A percentile compares a stretch with the other conserved stretches of the same genome.
These are phyloP conservation scores for Alternaria gaisen DNA, from an alignment of 2,329 filamentous ascomycete genomes.

Conservation along the genomic window DNA sequence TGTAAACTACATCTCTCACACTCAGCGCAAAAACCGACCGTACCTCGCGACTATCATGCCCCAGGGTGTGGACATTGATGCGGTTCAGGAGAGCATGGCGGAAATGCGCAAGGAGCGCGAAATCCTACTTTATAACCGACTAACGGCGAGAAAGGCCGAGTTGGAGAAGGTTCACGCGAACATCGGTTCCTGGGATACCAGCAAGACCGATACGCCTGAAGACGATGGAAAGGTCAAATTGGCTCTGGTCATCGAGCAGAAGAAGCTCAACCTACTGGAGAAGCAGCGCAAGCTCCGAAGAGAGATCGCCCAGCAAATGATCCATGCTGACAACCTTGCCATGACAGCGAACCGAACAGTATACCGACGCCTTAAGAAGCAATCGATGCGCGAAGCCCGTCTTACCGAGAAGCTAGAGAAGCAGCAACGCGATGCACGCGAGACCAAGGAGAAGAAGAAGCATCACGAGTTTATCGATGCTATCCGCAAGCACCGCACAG, in stretches of 20 bases:
- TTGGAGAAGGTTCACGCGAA: conserved; percentile 86
- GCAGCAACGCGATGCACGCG: conserved; percentile 94
- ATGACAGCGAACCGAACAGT: conserved; percentile 94
- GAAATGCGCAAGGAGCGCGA: conserved; percentile 85
- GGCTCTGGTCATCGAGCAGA: conserved; percentile 94
- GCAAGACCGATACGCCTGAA: conserved; percentile 71
- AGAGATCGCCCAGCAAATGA: conserved; percentile 88
- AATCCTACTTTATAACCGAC: conserved; percentile 86
- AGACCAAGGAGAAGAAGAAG: conserved; percentile 97
- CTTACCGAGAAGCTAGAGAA: conserved; percentile 99
- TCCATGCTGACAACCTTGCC: conserved; percentile 92
- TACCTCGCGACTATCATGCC: conserved; percentile 90
- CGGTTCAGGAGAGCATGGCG: conserved; percentile 42
- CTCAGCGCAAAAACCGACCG: conserved; percentile 75
- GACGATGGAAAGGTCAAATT: conserved; percentile 82
- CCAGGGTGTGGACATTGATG: conserved; percentile 85
- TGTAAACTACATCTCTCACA: conserved; percentile 84
- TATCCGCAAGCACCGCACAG: conserved; percentile 81
- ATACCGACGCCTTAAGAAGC: conserved; percentile 96
- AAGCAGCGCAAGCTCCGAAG: conserved; percentile 89
- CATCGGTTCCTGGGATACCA: conserved; percentile 84
- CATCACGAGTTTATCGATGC: conserved; percentile 90
- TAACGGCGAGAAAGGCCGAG: conserved; percentile 84
- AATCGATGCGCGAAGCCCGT: conserved; percentile 90
- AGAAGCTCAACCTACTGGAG: conserved; percentile 84